Evolutionary conservation across 164 flowering plant species (phyloP).

Genomic region (Piper longum): DNA sequence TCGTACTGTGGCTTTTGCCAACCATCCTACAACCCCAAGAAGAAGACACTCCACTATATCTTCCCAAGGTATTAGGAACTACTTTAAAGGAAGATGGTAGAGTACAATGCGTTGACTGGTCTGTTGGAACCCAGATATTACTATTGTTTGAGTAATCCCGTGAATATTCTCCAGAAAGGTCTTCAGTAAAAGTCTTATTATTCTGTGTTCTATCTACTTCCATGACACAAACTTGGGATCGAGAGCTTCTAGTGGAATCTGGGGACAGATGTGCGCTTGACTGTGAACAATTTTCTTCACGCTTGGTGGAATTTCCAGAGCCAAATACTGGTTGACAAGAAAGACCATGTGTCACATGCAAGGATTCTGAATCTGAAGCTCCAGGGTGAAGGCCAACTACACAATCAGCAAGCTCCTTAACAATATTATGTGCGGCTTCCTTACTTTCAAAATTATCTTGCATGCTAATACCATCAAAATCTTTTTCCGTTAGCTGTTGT

Average conservation of each 20-base stretch:
- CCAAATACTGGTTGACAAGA: slow-evolving; percentile 27
- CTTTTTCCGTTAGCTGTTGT: slow-evolving; percentile 28
- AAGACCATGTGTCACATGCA: slow-evolving; percentile 21
- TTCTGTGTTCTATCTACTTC: slow-evolving; percentile 25
- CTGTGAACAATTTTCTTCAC: slow-evolving; percentile 25
- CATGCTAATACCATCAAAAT: slow-evolving; percentile 23
- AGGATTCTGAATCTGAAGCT: slow-evolving; percentile 25
- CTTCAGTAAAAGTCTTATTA: slow-evolving; percentile 46
- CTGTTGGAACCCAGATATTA: slow-evolving; percentile 48
- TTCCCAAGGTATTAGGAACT: slow-evolving; percentile 63
- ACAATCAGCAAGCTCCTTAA: slow-evolving; percentile 49
- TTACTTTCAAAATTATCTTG: slow-evolving; percentile 20
- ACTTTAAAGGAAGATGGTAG: slow-evolving; percentile 36
- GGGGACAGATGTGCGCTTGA: slow-evolving; percentile 25
- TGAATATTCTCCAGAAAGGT: slow-evolving; percentile 71
- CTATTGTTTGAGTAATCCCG: slow-evolving; percentile 37
- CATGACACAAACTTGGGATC: slow-evolving; percentile 28
- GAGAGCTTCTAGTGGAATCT: slow-evolving; percentile 28
- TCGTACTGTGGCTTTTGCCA: slow-evolving; percentile 56
- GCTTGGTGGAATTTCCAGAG: slow-evolving; percentile 25
- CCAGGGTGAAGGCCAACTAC: slow-evolving; percentile 36
- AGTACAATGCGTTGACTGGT: slow-evolving; percentile 39
- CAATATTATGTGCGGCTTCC: slow-evolving; percentile 31
- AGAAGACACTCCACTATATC: slow-evolving; percentile 47
- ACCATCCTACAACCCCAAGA: slow-evolving; percentile 92